Base-by-base conservation (phyloP, 2,329 filamentous ascomycete genomes). In the Monilinia vaccinii-corymbosi region DNA sequence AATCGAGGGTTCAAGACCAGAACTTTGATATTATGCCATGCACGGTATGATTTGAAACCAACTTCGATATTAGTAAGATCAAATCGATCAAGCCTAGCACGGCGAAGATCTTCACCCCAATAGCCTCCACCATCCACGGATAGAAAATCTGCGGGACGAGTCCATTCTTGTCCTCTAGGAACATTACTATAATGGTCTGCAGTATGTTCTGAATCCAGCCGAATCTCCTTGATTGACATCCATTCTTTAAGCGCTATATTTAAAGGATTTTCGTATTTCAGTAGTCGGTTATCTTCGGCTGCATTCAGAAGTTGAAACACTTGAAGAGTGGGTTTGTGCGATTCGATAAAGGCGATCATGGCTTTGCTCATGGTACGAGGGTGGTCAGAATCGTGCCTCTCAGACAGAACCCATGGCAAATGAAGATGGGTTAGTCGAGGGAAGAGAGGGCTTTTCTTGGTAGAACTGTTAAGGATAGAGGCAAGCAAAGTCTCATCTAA, bases 301-400 rank as follows among this genome's bases (percentile, higher is more conserved):
- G 58, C 58, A 40, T 60, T 60, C 4, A 60, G 51, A 32, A 60
- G 25, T 48, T 64, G 48, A 56, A 63, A 55, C 18, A 46, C 44
- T 23, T 50, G 51, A 64, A 69, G 31, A 46, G 58, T 9, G 32
- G 51, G 10, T 40, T 32, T 45, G 44, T 60, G 58, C n/a, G 31
- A 45, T 38, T 60, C 38, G 11, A 60, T n/a, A 14, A 56, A 55
- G n/a, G 60, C 60, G 28, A 67, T 65, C 16, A 67, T 48, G 3
- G 53, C 58, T 53, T 64, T 62, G 4, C 45, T 60, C 7, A 69
- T 31, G 16, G 57, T 31, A 14, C 66, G 63, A 23, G 46, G 48
- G 46, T 68, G 64, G 8, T 49, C 46, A 2, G 52, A 60, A 7
- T 56, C 52, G n/a, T 60, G 58, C 16, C n/a, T 56, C 28, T 60